A percentile compares a stretch with the other conserved stretches of the same genome.
Evolutionary conservation across 495 filamentous ascomycete genomes (phyloP).

Genomic region (Durotheca rogersii): DNA sequence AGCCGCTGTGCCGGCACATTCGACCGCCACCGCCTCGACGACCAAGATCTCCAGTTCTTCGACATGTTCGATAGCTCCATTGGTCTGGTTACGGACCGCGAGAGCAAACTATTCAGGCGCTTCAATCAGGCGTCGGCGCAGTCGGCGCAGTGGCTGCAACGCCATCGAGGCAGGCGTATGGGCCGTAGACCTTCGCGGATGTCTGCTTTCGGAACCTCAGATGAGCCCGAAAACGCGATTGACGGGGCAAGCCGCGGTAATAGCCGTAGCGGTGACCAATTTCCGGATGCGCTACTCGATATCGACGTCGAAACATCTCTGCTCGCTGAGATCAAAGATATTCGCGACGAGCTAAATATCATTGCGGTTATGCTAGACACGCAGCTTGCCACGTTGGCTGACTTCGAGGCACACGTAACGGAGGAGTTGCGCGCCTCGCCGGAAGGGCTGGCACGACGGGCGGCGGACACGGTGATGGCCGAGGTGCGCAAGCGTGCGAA

Average conservation of each 20-base stretch:
- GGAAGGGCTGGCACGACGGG: conserved; percentile 48
- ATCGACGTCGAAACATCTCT: conserved; percentile 68
- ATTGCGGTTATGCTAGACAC: conserved; percentile 62
- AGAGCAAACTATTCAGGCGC: conserved; percentile 62
- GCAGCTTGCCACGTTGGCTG: conserved; percentile 56
- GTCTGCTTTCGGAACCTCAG: conserved; percentile 18
- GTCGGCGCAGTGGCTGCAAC: conserved; percentile 62
- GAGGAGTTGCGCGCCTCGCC: conserved; percentile 47
- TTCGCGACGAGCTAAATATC: conserved; percentile 73
- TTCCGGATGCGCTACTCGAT: conserved; percentile 65
- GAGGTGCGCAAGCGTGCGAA: conserved; percentile 60
- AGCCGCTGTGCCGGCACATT: conserved; percentile 65
- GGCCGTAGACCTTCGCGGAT: conserved; percentile 16
- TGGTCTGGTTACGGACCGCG: conserved; percentile 62
- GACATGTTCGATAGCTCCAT: conserved; percentile 74
- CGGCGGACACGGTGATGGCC: conserved; percentile 35
- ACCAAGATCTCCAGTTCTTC: conserved; percentile 67
- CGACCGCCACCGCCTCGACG: conserved; percentile 60
- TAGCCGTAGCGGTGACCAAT: conserved; percentile 39
- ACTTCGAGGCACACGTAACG: conserved; percentile 53
- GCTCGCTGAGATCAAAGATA: conserved; percentile 68
- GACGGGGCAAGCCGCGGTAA: conserved; percentile 18
- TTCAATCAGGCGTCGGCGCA: conserved; percentile 64
- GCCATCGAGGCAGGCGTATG: conserved; percentile 53
- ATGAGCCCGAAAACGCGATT: conserved; percentile 16